Evolutionary conservation across 345 rosid species (phyloP).

Genomic region (Moricandia arvensis): DNA sequence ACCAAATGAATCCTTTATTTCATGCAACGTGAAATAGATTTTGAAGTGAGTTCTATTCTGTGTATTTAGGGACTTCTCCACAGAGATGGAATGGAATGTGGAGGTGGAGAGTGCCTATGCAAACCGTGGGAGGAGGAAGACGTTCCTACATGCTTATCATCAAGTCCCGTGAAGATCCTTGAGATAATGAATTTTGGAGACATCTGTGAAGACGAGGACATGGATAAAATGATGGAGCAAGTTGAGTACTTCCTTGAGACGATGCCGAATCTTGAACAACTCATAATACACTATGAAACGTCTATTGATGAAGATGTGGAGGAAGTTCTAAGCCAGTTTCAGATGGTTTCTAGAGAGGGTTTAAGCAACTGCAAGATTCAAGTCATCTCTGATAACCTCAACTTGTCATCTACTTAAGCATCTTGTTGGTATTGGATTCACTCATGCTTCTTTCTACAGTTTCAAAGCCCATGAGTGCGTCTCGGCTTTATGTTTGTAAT

Average conservation of each 20-base stretch:
- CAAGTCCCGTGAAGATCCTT: conserved; percentile 31
- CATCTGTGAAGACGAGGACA: conserved; percentile 7
- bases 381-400: conserved; percentile 1
- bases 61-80: conserved; percentile 16
- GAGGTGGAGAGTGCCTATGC: neutral
- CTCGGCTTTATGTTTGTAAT: conserved; percentile 15
- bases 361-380: conserved; percentile 12
- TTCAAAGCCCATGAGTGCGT: conserved; percentile 11
- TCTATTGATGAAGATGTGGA: neutral
- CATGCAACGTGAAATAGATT: neutral
- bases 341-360: conserved; percentile 13
- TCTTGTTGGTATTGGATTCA: neutral
- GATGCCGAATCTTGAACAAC: conserved; percentile 14
- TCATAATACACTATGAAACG: neutral
- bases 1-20: neutral
- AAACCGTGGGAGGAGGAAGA: neutral
- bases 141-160: conserved; percentile 27
- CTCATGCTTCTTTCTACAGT: conserved; percentile 13
- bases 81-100: neutral
- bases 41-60: neutral
- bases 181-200: conserved; percentile 12
- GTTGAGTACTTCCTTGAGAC: conserved; percentile 10
- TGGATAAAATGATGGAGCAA: conserved; percentile 9
- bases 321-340: neutral
- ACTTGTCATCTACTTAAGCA: neutral